These are phyloP conservation scores for Lycium ferocissimum DNA, from an alignment of 257 asterid species.

Conservation along the genomic window DNA sequence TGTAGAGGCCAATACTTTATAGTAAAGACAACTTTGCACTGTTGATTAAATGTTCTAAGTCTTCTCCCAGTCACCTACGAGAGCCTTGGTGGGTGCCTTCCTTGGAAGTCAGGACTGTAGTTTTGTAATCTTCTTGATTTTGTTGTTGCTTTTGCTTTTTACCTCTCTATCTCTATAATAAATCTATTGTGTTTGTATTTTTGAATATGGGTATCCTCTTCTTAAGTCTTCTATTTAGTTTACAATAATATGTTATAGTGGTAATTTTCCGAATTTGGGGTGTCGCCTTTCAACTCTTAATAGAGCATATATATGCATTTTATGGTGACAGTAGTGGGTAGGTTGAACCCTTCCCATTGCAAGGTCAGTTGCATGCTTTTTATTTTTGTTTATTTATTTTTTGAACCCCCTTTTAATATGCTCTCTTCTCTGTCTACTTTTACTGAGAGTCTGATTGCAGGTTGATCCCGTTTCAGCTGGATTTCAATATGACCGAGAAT, in stretches of 20 bases:
- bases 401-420: not conserved
- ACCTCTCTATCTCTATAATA: not conserved
- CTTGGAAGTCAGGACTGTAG: not conserved
- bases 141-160: not conserved
- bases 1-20: constrained; percentile 19
- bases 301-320: constrained; percentile 5
- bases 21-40: not conserved
- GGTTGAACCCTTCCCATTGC: not conserved
- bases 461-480: constrained; percentile 86
- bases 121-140: not conserved
- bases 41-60: constrained; percentile 7
- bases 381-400: not conserved
- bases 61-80: not conserved
- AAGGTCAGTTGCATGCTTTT: not conserved
- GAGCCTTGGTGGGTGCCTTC: not conserved
- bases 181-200: constrained; percentile 12
- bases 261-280: not conserved
- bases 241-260: not conserved
- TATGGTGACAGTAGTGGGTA: not conserved
- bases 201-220: constrained; percentile 13
- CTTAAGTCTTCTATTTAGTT: not conserved
- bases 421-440: not conserved
- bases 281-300: not conserved
- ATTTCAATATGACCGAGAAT: constrained; percentile 87
- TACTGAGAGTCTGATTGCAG: constrained; percentile 51